phyloP scores from a whole-genome alignment of 257 asterid species.

The Nicotiana noctiflora region DNA sequence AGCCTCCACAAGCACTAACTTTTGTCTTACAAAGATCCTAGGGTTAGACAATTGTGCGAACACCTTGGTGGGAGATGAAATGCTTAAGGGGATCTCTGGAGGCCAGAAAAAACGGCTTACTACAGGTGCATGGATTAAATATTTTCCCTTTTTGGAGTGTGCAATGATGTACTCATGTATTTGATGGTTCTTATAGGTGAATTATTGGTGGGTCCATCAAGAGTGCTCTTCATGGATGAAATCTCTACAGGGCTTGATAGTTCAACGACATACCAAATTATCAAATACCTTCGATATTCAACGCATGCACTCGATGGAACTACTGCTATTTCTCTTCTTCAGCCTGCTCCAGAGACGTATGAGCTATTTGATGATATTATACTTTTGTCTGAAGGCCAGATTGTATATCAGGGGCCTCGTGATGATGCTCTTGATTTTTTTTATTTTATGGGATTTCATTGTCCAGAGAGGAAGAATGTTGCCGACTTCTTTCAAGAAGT shows the following conservation, averaged over 20 bases:
- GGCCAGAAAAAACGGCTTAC: conserved; percentile 94
- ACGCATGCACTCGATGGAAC: conserved; percentile 80
- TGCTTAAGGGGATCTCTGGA: conserved; percentile 94
- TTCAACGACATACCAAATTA: conserved; percentile 78
- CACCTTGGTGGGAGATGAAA: conserved; percentile 92
- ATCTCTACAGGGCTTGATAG: conserved; percentile 96
- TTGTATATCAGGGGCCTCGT: conserved; percentile 92
- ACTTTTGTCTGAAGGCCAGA: conserved; percentile 81
- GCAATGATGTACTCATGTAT: conserved; percentile 15
- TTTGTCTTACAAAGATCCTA: conserved; percentile 69
- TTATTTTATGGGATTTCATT: conserved; percentile 65
- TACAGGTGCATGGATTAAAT: conserved; percentile 44
- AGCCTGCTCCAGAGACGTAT: conserved; percentile 97
- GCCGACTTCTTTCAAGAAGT: conserved; percentile 99
- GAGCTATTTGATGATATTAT: conserved; percentile 86
- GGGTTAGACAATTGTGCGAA: conserved; percentile 90
- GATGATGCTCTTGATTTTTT: conserved; percentile 59
- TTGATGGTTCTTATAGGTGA: conserved; percentile 59
- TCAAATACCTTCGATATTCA: conserved; percentile 74
- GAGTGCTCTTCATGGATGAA: conserved; percentile 92
- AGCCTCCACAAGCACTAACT: conserved; percentile 15
- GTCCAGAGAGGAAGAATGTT: conserved; percentile 86
- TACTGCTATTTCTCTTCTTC: conserved; percentile 79
- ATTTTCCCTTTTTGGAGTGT: conserved; percentile 13
- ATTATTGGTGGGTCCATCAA: conserved; percentile 72